Base-by-base conservation (phyloP, 2,329 filamentous ascomycete species). In the Dactylellina leptospora region DNA sequence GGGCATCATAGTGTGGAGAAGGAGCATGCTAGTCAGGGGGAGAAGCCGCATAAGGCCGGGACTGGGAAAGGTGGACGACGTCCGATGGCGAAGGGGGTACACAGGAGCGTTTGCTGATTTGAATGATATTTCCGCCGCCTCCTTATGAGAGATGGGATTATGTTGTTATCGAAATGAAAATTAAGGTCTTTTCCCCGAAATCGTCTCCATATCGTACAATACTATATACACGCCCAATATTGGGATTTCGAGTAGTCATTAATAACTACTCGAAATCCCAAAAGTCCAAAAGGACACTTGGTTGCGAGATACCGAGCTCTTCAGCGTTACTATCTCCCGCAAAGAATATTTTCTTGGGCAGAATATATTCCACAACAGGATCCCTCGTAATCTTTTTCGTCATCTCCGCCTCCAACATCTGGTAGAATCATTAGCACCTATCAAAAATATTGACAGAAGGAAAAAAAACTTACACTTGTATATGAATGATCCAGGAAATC, bases 401-500 rank as follows among this genome's bases (percentile, higher is more conserved):
- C 74, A 96, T 83, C 79, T 99, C 95, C 2, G 88, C 88, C 72
- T 95, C 91, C 44, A 97, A 81, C 78, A 99, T 86, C 88, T 91
- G 75, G 18, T n/a, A 45, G 54, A 33, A 4, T 27, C 28, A 77
- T 84, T 76, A 84, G 81, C 54, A n/a, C 40, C 33, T 18, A 48
- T 51, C 2, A 23, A 23, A 58, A 22, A 45, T 27, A 38, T 18
- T 1, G n/a, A n/a, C 0, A 33, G n/a, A 38, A 16, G 10, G 13
- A 22, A 30, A 27, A 3, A 3, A 22, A 63, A 85, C 86, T 84
- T 85, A 89, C 88, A 78, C 87, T 91, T 77, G 84, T 86, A 80
- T 97, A 99, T 0, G 91, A 93, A 79, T 97, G 92, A 78, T 99
- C 95, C 50, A 97, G 82, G 80, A 99, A 99, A 78, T 99, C 95